Evolutionary conservation across 1,284 basidiomycete species (phyloP), one percentile per base, ranked within the genome.

Genomic region (Fomitiporia mediterranea): DNA sequence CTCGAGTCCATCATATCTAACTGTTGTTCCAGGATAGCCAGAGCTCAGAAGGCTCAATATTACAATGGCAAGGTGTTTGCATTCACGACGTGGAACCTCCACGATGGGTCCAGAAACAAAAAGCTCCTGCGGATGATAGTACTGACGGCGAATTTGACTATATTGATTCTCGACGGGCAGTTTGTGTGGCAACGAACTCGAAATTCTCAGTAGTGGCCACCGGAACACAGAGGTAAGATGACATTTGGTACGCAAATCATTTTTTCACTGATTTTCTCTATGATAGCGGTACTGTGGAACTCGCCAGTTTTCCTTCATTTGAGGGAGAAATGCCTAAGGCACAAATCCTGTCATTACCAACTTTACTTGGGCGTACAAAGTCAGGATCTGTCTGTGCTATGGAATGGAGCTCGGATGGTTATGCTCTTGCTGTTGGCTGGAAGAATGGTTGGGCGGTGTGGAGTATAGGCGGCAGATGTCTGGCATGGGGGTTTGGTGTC

Each of bases 341-440:
- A 51, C 74, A 84, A 66, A 67, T 69, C 60, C 64, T 89, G 51
- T 69, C 81, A 39, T 69, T 84, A 42, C 82, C 83, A 5, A 80
- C 79, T 59, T 74, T 80, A 38, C 79, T 82, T 61, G 77, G 77
- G 55, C 73, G 74, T 60, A 68, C 73, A 54, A 64, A 79, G 4
- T 84, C 84, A 1, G 95, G 95, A 0, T 69, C 78, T n/a, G 87
- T 98, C 1, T 81, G 72, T 44, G 72, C 82, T 11, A 77, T 98
- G 68, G 83, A 92, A 62, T 98, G 94, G 92, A 95, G 87, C 56
- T 90, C 89, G 2, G 97, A 99, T 70, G 97, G 96, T 1, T 94
- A 97, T 70, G 93, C 92, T 0, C 77, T 99, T n/a, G 95, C 94
- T n/a, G 92, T 94, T 0, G 95, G 92, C 0, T 98, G 93, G 86